Conservation (phyloP, 208 protist species). For the Perkinsela sp. region DNA sequence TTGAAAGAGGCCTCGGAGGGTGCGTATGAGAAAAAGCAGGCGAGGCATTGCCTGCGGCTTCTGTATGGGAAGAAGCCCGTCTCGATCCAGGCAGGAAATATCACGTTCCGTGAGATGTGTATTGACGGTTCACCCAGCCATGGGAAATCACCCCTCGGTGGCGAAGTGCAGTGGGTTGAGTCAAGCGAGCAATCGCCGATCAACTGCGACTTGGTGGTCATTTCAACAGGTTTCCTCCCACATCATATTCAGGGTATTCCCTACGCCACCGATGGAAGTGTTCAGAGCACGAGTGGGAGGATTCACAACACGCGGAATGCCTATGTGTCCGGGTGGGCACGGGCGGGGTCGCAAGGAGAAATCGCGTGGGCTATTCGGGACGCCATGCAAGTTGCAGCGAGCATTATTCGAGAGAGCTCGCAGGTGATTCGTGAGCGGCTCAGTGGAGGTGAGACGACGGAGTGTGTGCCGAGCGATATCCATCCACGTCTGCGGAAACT, state of each 20-base stretch:
- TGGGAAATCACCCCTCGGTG: neutral
- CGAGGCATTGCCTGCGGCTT: neutral
- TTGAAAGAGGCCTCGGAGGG: neutral
- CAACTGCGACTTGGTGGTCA: conserved; percentile 51
- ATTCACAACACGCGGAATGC: conserved; percentile 28
- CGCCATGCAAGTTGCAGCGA: conserved; percentile 26
- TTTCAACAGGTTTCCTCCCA: conserved; percentile 34
- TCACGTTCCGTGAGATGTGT: conserved; percentile 2
- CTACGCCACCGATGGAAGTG: conserved; percentile 21
- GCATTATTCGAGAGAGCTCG: conserved; percentile 23
- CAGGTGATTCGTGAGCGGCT: neutral
- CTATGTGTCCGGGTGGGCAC: conserved; percentile 67
- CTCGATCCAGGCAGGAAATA: neutral
- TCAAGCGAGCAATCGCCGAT: conserved; percentile 13
- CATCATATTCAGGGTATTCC: conserved; percentile 21
- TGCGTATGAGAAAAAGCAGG: neutral
- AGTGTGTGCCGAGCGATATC: neutral
- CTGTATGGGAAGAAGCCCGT: conserved; percentile 3
- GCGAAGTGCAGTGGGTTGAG: conserved; percentile 1
- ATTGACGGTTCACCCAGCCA: neutral
- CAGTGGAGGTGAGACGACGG: neutral
- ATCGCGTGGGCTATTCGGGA: conserved; percentile 44
- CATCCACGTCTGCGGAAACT: too few species aligned
- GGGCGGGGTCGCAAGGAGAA: conserved; percentile 56
- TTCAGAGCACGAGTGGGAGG: conserved; percentile 25